These are phyloP conservation scores for Populus deltoides DNA, from an alignment of 345 rosid species.

Conservation along the genomic window DNA sequence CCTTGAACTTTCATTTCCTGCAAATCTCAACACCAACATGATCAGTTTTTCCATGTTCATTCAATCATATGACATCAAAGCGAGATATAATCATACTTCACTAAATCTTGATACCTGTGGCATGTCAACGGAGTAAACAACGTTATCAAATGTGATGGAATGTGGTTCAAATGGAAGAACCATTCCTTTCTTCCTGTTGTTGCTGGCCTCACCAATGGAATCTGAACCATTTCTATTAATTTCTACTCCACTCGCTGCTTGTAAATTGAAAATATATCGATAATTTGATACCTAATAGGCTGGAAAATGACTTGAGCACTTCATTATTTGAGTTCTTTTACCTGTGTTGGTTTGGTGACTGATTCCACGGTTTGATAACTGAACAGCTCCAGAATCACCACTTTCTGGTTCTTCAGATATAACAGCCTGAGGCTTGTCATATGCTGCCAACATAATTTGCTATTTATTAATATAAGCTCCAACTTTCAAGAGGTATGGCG, in stretches of 20 bases:
- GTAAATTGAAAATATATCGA: not conserved
- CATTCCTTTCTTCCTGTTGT: constrained; percentile 53
- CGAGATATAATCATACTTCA: not conserved
- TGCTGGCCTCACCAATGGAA: not conserved
- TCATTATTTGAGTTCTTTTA: not conserved
- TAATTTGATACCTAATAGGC: not conserved
- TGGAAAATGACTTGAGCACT: not conserved
- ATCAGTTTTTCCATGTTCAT: not conserved
- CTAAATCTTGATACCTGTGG: constrained; percentile 49
- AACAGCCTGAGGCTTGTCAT: constrained; percentile 49
- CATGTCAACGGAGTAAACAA: constrained; percentile 69
- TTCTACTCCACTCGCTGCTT: not conserved
- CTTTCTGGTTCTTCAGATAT: constrained; percentile 26
- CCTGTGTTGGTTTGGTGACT: constrained; percentile 8
- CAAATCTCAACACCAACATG: constrained; percentile 2
- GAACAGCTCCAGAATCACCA: constrained; percentile 4
- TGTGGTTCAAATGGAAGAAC: constrained; percentile 75
- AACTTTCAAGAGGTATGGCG: not conserved
- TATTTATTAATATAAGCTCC: not conserved
- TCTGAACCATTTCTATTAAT: not conserved
- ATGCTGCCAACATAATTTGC: constrained; percentile 37
- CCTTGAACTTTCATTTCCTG: constrained; percentile 66
- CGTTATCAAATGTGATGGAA: constrained; percentile 53
- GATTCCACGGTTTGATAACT: constrained; percentile 5
- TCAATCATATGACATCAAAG: not conserved